Conservation (phyloP, 805 yeast genomes). For the Kuraishia piskuri region DNA sequence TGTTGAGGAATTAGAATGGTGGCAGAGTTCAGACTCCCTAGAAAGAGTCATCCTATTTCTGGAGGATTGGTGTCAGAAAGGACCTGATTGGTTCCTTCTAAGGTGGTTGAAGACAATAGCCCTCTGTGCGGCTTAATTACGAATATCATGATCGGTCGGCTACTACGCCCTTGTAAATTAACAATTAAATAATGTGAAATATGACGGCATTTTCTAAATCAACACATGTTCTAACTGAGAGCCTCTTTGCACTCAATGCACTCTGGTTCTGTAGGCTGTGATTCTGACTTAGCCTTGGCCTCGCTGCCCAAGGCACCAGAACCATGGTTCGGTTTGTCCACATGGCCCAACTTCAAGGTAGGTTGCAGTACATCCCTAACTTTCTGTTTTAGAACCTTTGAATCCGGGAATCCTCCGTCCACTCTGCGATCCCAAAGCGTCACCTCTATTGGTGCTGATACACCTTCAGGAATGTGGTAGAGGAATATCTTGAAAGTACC, state of each 20-base stretch:
- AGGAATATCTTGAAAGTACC: conserved; percentile 59
- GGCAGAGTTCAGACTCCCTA: background rate
- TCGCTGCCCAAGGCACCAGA: conserved; percentile 9
- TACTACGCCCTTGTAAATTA: background rate
- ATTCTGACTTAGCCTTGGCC: background rate
- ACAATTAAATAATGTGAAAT: background rate
- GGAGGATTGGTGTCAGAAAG: background rate
- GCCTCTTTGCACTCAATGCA: background rate
- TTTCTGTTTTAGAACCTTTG: conserved; percentile 64
- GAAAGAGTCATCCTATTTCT: background rate
- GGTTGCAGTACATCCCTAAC: conserved; percentile 57
- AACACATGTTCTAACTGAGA: too few relatives aligned
- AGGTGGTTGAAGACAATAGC: background rate
- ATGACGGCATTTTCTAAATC: too few relatives aligned
- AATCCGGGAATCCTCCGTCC: conserved; percentile 79
- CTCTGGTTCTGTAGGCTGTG: background rate
- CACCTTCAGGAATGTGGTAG: conserved; percentile 14
- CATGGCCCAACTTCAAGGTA: conserved; percentile 49
- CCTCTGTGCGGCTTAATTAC: too few relatives aligned
- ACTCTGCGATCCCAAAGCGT: conserved; percentile 53
- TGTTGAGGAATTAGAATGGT: background rate
- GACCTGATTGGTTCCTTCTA: background rate
- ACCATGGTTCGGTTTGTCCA: conserved; percentile 32
- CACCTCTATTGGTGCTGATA: conserved; percentile 18
- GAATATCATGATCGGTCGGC: background rate